phyloP scores from a whole-genome alignment of 2,329 filamentous ascomycete genomes.

The Monosporascus sp. region DNA sequence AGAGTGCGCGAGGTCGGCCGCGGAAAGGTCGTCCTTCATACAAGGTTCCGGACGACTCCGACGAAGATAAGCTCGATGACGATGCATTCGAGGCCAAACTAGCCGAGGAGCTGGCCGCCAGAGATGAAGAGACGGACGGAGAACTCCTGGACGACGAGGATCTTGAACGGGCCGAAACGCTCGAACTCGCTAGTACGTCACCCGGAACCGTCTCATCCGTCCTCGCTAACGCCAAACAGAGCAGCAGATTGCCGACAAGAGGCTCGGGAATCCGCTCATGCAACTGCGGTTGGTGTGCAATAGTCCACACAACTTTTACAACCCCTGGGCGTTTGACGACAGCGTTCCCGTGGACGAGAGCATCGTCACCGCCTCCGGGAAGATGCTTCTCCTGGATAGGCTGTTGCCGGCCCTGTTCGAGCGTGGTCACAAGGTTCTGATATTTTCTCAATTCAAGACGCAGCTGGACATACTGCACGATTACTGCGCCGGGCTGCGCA shows the following conservation, averaged over 20 bases:
- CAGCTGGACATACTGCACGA: constrained; percentile 87
- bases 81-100: constrained; percentile 77
- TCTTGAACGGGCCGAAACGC: constrained; percentile 57
- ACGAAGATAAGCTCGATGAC: constrained; percentile 66
- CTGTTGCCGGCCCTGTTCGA: constrained; percentile 71
- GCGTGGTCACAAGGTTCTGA: constrained; percentile 80
- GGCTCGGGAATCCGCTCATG: constrained; percentile 87
- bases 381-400: constrained; percentile 90
- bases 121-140: constrained; percentile 31
- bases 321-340: constrained; percentile 66
- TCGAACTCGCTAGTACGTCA: constrained; percentile 68
- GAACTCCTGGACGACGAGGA: constrained; percentile 49
- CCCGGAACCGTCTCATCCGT: not conserved
- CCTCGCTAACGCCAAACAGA: constrained; percentile 41
- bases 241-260: constrained; percentile 83
- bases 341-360: constrained; percentile 65
- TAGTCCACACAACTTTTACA: constrained; percentile 93
- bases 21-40: constrained; percentile 45
- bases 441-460: constrained; percentile 95
- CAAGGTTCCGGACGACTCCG: constrained; percentile 51
- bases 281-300: constrained; percentile 91
- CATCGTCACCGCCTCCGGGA: constrained; percentile 82
- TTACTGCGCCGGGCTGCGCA: constrained; percentile 72
- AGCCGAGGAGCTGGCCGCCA: constrained; percentile 51
- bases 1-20: constrained; percentile 38